A percentile compares a stretch with the other conserved stretches of the same genome.
Evolutionary conservation across 1,139 yeast species (phyloP).

Genomic region (Sugiyamaella neomexicana): DNA sequence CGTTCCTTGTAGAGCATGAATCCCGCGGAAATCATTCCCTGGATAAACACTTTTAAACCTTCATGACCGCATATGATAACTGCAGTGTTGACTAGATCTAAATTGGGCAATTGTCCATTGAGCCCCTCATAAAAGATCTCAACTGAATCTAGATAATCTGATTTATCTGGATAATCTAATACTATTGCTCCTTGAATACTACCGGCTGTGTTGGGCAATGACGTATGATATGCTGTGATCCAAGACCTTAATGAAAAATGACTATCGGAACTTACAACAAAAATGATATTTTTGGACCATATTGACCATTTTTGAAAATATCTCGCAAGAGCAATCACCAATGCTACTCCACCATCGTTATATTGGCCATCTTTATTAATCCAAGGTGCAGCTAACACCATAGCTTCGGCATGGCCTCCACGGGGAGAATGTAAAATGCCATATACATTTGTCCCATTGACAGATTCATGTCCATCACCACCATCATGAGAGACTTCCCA

Average conservation of each 20-base stretch:
- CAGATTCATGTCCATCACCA: conserved; percentile 37
- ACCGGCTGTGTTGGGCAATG: conserved; percentile 90
- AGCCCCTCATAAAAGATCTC: conserved; percentile 84
- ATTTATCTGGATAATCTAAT: conserved; percentile 63
- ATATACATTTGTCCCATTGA: conserved; percentile 59
- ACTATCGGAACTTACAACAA: conserved; percentile 78
- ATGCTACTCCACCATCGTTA: conserved; percentile 80
- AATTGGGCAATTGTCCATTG: conserved; percentile 93
- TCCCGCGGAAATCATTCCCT: conserved; percentile 44
- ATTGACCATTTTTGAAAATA: conserved; percentile 83
- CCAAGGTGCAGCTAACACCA: conserved; percentile 93
- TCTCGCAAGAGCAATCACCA: conserved; percentile 70
- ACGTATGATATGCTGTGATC: conserved; percentile 93
- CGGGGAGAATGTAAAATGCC: conserved; percentile 90
- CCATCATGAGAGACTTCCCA: conserved; percentile 41
- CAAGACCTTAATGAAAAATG: conserved; percentile 72
- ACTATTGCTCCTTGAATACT: conserved; percentile 90
- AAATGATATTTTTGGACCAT: conserved; percentile 92
- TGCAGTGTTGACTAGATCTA: conserved; percentile 84
- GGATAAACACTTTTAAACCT: conserved; percentile 66
- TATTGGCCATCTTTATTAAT: conserved; percentile 53
- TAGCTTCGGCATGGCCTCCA: conserved; percentile 95
- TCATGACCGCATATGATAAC: conserved; percentile 71
- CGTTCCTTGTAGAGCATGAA: conserved; percentile 49
- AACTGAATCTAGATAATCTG: conserved; percentile 69